Conservation (phyloP, 2,329 filamentous ascomycete genomes). For the Colletotrichum magnum region DNA sequence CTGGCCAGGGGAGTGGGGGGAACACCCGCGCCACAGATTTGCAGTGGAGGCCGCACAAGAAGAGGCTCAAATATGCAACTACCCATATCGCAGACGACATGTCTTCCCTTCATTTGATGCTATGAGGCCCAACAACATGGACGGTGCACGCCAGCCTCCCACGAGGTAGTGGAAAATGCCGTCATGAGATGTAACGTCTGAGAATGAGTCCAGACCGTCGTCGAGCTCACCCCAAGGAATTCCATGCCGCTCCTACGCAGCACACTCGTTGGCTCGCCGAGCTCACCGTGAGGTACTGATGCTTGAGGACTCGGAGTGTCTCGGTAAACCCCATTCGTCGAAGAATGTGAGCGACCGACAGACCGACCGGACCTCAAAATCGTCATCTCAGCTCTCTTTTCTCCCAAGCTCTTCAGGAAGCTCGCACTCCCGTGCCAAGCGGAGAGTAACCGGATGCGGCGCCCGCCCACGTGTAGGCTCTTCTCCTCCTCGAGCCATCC, state of each 20-base stretch:
- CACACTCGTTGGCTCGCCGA: neutral
- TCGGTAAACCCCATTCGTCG: slow-evolving; percentile 6
- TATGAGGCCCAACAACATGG: neutral
- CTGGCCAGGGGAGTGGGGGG: too few species aligned
- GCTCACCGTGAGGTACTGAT: neutral
- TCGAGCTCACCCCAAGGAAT: too few species aligned
- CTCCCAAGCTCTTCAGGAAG: neutral
- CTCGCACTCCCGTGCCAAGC: neutral
- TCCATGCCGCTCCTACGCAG: too few species aligned
- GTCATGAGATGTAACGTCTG: too few species aligned
- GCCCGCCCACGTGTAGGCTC: slow-evolving; percentile 3
- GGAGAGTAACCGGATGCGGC: slow-evolving; percentile 12
- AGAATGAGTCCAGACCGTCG: too few species aligned
- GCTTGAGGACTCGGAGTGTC: slow-evolving; percentile 2
- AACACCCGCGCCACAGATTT: too few species aligned
- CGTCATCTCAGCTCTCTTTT: neutral
- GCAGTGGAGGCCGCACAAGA: too few species aligned
- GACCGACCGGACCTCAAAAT: neutral
- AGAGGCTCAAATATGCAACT: slow-evolving; percentile 12
- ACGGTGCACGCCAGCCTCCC: neutral
- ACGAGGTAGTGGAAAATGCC: too few species aligned
- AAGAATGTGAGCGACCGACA: neutral
- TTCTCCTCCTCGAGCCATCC: neutral
- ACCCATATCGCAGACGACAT: too few species aligned
- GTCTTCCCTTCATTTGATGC: too few species aligned